A percentile compares a stretch with the other conserved stretches of the same genome.
Evolutionary conservation across 768 basidiomycete species (phyloP).

Genomic region (Pulveroboletus ravenelii): DNA sequence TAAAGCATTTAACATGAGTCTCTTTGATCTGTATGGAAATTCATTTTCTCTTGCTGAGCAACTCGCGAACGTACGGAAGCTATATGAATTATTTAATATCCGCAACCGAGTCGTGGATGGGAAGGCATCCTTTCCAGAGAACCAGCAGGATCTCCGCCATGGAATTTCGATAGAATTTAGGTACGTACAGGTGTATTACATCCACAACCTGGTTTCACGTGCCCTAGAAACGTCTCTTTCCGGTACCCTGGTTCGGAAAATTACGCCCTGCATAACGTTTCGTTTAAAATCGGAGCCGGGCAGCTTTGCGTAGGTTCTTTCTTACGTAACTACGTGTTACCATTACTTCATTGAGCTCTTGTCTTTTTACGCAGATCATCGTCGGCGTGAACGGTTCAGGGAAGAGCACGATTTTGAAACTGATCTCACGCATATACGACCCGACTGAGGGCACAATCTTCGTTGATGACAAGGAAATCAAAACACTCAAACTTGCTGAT

Average conservation of each 20-base stretch:
- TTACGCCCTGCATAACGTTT: conserved; percentile 57
- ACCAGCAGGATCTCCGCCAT: conserved; percentile 37
- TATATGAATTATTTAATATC: conserved; percentile 61
- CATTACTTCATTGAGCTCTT: background rate
- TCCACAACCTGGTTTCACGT: background rate
- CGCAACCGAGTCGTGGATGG: conserved; percentile 60
- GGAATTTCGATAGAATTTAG: conserved; percentile 60
- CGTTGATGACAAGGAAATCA: conserved; percentile 61
- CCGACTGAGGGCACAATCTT: conserved; percentile 62
- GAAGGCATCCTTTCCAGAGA: conserved; percentile 43
- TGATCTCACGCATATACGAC: conserved; percentile 69
- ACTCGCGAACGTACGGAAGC: conserved; percentile 48
- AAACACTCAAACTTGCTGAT: conserved; percentile 55
- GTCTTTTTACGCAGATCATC: conserved; percentile 46
- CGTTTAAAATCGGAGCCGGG: conserved; percentile 64
- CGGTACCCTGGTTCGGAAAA: conserved; percentile 50
- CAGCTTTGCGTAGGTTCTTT: conserved; percentile 62
- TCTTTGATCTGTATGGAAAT: conserved; percentile 51
- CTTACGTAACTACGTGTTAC: background rate
- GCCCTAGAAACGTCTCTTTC: conserved; percentile 62
- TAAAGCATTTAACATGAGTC: conserved; percentile 42
- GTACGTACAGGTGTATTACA: conserved; percentile 25
- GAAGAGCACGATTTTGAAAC: conserved; percentile 76
- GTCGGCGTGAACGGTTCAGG: conserved; percentile 78
- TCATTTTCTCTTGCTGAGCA: conserved; percentile 54